These are phyloP conservation scores for Scortechinia acanthostroma DNA, from an alignment of 2,329 filamentous ascomycete genomes.

Conservation along the genomic window DNA sequence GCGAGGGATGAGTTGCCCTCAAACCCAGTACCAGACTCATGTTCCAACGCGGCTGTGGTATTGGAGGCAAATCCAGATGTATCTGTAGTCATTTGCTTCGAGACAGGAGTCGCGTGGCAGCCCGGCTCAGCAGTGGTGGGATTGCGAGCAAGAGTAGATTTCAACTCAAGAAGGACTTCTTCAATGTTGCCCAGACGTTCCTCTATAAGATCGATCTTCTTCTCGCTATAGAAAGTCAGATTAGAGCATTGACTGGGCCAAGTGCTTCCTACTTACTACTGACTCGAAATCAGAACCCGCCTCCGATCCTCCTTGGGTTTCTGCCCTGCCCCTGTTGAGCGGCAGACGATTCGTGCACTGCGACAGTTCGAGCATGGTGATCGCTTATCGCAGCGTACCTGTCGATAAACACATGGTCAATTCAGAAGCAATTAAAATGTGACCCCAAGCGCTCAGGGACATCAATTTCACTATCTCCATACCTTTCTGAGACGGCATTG, in stretches of 20 bases:
- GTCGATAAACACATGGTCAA: constrained; percentile 3
- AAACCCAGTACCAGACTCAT: constrained; percentile 19
- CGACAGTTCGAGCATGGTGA: constrained; percentile 50
- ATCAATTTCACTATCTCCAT: too few relatives aligned
- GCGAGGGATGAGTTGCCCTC: constrained; percentile 39
- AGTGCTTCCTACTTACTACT: constrained; percentile 38
- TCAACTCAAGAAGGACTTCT: constrained; percentile 27
- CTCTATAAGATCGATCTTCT: constrained; percentile 41
- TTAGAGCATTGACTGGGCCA: too few relatives aligned
- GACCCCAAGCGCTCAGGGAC: too few relatives aligned
- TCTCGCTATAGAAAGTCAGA: constrained; percentile 28
- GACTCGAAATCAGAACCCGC: constrained; percentile 49
- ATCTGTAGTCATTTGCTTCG: neutral
- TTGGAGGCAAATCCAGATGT: neutral
- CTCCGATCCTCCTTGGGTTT: constrained; percentile 45
- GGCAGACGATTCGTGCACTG: constrained; percentile 41
- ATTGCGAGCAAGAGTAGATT: neutral
- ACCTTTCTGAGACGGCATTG: constrained; percentile 29
- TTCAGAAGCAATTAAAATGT: too few relatives aligned
- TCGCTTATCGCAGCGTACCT: constrained; percentile 53
- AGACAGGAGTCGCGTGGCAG: neutral
- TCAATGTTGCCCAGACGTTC: constrained; percentile 34
- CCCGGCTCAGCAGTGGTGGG: neutral
- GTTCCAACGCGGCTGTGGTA: constrained; percentile 15
- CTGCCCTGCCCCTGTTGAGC: constrained; percentile 43